Percentiles rank a stretch among this genome's conserved stretches.
These are phyloP conservation scores for Mortierella sp. DNA, from an alignment of 371 early-diverging fungal species.

Conservation along the genomic window DNA sequence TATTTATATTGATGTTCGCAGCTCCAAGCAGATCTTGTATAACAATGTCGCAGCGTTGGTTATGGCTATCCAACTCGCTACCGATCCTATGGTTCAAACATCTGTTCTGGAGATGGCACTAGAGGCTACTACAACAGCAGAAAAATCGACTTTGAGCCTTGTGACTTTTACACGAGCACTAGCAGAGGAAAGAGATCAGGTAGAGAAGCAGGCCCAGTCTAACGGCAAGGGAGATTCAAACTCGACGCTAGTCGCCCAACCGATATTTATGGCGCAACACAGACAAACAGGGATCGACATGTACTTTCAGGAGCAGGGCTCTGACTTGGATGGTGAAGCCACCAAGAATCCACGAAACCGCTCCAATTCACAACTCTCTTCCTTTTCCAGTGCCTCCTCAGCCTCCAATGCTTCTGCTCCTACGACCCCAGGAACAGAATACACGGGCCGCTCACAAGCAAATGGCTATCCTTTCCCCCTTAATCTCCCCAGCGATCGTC, in stretches of 20 bases:
- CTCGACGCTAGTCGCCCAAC: constrained; percentile 20
- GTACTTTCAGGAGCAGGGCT: constrained; percentile 47
- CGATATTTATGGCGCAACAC: constrained; percentile 1
- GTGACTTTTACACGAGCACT: constrained; percentile 22
- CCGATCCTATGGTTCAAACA: constrained; percentile 61
- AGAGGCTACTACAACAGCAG: constrained; percentile 37
- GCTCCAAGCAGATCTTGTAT: constrained; percentile 75
- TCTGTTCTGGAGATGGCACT: constrained; percentile 53
- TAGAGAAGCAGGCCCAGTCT: constrained; percentile 14
- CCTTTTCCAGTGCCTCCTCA: constrained; percentile 45
- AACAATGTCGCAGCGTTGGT: constrained; percentile 77
- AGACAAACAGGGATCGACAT: constrained; percentile 37
- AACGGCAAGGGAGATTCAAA: constrained; percentile 18
- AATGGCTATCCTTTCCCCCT: constrained; percentile 60
- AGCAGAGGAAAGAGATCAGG: constrained; percentile 31
- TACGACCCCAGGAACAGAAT: constrained; percentile 51
- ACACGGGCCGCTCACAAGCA: constrained; percentile 57
- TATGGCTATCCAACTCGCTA: constrained; percentile 73
- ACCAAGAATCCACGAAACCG: constrained; percentile 37
- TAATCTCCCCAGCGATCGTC: constrained; percentile 19
- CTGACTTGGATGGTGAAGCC: constrained; percentile 30
- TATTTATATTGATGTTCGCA: constrained; percentile 70
- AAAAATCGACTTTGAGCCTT: constrained; percentile 33
- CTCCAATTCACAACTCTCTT: constrained; percentile 44
- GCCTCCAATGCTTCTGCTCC: constrained; percentile 40